Base-by-base conservation (phyloP, 495 filamentous ascomycete genomes). In the Durotheca rogersii region DNA sequence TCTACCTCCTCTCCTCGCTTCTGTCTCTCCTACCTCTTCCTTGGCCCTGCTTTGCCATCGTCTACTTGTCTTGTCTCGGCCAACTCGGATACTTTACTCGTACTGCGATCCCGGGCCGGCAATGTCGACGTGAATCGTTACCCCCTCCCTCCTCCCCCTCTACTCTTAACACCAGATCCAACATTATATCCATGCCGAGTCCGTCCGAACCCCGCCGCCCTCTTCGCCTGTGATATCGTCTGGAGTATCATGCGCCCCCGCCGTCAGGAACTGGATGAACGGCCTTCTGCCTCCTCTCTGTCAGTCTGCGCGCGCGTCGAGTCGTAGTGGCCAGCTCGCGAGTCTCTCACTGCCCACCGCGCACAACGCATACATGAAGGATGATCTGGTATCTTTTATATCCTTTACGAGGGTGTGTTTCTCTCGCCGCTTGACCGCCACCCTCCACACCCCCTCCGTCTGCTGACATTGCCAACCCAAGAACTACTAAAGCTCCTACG, bases 371-470 rank as follows among this genome's bases (percentile, higher is more conserved):
- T 48, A 41, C 45, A 41, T 47, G 54, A 60, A 66, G 58, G 52
- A 79, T 79, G 76, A 67, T 79, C 61, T 79, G 81, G 81, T 85
- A 83, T 69, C 60, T 84, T 20, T 71, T 85, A 39, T 85, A 82
- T 68, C 81, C 81, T 50, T 71, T 84, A 14, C 71, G 81, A 72
- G 79, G 81, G 76, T 82, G 52, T 41, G 79, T 75, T 17, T 39
- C 33, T 45, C 47, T 58, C 46, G 35, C n/a, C n/a, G 25, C 41
- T 39, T 42, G 20, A 7, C 31, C 33, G 31, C 17, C 25, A 30
- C 42, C 30, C 3, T 38, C 21, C 33, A 57, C 27, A 6, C 15
- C n/a, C n/a, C n/a, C n/a, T n/a, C n/a, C n/a, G n/a, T n/a, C n/a
- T n/a, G 51, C 62, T 62, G 62, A 65, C 61, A 16, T 32, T n/a